A percentile compares a stretch with the other conserved stretches of the same genome.
These are phyloP conservation scores for Globisporangium abappressorium DNA, from an alignment of 352 stramenopile genomes.

Conservation along the genomic window DNA sequence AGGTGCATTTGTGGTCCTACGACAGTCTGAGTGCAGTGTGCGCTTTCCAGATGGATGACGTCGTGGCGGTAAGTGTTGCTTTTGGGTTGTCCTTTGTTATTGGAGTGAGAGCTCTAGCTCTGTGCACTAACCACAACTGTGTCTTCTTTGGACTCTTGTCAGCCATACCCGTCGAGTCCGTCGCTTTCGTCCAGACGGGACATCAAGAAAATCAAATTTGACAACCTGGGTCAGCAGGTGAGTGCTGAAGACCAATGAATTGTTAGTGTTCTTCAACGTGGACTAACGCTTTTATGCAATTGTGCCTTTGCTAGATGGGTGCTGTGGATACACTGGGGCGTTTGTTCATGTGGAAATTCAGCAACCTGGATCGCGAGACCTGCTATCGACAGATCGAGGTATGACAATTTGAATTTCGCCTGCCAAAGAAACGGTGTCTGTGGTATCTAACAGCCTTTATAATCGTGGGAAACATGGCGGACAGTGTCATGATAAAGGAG, in stretches of 20 bases:
- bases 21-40: conserved; percentile 72
- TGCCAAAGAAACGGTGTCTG: not conserved
- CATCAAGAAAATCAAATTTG: conserved; percentile 78
- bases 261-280: not conserved
- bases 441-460: not conserved
- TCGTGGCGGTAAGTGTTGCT: conserved; percentile 42
- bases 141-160: not conserved
- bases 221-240: conserved; percentile 77
- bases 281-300: not conserved
- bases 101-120: not conserved
- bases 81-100: conserved; percentile 1
- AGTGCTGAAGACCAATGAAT: not conserved
- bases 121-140: not conserved
- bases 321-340: conserved; percentile 66
- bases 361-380: conserved; percentile 53
- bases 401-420: not conserved
- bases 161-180: conserved; percentile 64
- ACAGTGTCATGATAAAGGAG: conserved; percentile 85
- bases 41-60: conserved; percentile 63
- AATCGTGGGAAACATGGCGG: not conserved
- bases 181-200: conserved; percentile 54
- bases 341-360: conserved; percentile 84
- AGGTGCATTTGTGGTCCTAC: conserved; percentile 82
- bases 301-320: conserved; percentile 47
- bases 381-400: conserved; percentile 75